Percentiles rank a stretch among this genome's conserved stretches.
Conservation (phyloP, 257 asterid species). For the Przewalskia tangutica region DNA sequence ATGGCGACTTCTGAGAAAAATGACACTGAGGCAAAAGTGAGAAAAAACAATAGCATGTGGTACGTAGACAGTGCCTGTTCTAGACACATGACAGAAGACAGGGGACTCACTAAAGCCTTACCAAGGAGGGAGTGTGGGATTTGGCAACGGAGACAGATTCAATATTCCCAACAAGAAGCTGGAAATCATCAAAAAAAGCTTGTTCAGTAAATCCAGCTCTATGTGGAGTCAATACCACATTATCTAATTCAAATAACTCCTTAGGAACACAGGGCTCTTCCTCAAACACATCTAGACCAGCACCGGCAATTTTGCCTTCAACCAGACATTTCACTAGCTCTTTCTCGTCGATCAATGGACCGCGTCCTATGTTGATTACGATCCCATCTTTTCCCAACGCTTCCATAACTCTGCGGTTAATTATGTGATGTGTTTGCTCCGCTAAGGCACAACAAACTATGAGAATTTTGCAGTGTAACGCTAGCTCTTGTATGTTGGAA, state of each 20-base stretch:
- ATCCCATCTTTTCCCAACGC: constrained; percentile 60
- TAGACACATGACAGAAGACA: too few relatives aligned
- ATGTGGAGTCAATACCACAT: constrained; percentile 56
- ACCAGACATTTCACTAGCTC: constrained; percentile 21
- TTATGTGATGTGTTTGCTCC: constrained; percentile 53
- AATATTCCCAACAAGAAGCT: not conserved
- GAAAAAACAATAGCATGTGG: too few relatives aligned
- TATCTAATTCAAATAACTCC: constrained; percentile 31
- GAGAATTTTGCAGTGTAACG: constrained; percentile 35
- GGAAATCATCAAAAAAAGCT: constrained; percentile 2
- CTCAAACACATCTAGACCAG: constrained; percentile 31
- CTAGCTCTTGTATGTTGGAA: constrained; percentile 25
- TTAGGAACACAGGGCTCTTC: constrained; percentile 25
- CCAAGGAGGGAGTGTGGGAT: too few relatives aligned
- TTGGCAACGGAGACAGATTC: too few relatives aligned
- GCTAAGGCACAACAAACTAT: constrained; percentile 47
- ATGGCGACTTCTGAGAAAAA: too few relatives aligned
- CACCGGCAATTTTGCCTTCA: constrained; percentile 26
- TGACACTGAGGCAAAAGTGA: too few relatives aligned
- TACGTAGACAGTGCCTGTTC: too few relatives aligned
- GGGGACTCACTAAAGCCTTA: too few relatives aligned
- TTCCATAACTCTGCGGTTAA: constrained; percentile 43
- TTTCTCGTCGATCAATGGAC: constrained; percentile 30
- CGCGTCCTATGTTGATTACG: constrained; percentile 57
- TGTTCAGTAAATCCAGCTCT: constrained; percentile 21